A percentile compares a stretch with the other conserved stretches of the same genome.
phyloP scores from a whole-genome alignment of 2,329 filamentous ascomycete genomes.

The Aspergillus sp. region DNA sequence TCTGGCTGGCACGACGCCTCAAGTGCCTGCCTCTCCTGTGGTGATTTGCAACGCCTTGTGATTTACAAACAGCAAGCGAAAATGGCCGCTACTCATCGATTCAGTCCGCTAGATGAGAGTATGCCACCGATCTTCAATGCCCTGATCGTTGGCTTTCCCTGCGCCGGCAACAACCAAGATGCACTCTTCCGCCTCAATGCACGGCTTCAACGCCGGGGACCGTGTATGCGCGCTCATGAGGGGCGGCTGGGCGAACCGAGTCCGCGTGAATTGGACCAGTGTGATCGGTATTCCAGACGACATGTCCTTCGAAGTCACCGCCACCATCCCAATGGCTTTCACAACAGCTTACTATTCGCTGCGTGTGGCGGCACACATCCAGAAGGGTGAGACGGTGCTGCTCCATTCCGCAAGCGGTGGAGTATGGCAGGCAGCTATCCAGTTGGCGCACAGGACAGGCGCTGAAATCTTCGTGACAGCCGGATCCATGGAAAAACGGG shows the following conservation, averaged over 20 bases:
- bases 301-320: not conserved
- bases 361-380: not conserved
- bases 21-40: too few species aligned
- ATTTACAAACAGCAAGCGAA: too few species aligned
- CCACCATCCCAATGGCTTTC: not conserved
- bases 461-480: not conserved
- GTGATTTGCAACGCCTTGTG: too few species aligned
- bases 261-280: not conserved
- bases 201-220: not conserved
- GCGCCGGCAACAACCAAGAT: too few species aligned
- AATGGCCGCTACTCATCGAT: too few species aligned
- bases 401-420: not conserved
- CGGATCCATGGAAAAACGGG: not conserved
- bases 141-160: too few species aligned
- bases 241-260: not conserved
- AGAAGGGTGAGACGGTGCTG: not conserved
- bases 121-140: too few species aligned
- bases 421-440: conserved; percentile 1
- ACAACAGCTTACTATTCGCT: not conserved
- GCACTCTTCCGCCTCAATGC: too few species aligned
- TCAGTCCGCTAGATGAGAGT: too few species aligned
- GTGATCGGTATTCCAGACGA: not conserved
- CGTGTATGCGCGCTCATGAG: not conserved
- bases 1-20: too few species aligned
- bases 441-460: conserved; percentile 3